A percentile compares a stretch with the other conserved stretches of the same genome.
phyloP scores from a whole-genome alignment of 306 rosid species.

The Cercis canadensis region DNA sequence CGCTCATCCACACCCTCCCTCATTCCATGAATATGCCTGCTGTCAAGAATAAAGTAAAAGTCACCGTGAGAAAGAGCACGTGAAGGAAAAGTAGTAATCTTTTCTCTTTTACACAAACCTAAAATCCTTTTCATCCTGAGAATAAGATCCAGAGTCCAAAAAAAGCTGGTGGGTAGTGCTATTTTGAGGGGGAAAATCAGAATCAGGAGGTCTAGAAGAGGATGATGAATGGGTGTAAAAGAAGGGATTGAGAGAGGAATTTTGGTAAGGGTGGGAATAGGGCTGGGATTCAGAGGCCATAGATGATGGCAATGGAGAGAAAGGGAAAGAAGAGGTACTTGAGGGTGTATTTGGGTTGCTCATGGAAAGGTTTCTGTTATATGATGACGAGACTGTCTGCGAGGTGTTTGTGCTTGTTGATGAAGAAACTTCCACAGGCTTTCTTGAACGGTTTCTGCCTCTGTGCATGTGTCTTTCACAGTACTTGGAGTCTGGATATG shows the following conservation, averaged over 20 bases:
- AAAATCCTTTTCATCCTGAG: slow-evolving; percentile 65
- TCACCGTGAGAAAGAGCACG: background rate
- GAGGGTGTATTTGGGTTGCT: slow-evolving; percentile 45
- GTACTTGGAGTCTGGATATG: slow-evolving; percentile 98
- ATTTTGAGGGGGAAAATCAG: slow-evolving; percentile 54
- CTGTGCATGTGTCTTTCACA: slow-evolving; percentile 99
- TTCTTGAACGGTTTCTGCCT: slow-evolving; percentile 99
- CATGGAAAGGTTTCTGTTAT: slow-evolving; percentile 50
- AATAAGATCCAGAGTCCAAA: slow-evolving; percentile 66
- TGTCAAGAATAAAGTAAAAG: slow-evolving; percentile 16
- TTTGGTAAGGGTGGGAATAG: slow-evolving; percentile 56
- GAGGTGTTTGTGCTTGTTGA: slow-evolving; percentile 41
- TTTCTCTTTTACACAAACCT: slow-evolving; percentile 51
- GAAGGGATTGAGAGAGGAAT: slow-evolving; percentile 58
- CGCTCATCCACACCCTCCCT: slow-evolving; percentile 79
- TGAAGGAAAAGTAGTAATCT: background rate
- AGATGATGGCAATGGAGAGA: slow-evolving; percentile 58
- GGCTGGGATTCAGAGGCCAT: slow-evolving; percentile 40
- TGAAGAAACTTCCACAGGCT: slow-evolving; percentile 98
- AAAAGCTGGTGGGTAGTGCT: slow-evolving; percentile 64
- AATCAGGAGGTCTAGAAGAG: slow-evolving; percentile 59
- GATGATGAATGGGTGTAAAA: slow-evolving; percentile 50
- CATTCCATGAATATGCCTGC: slow-evolving; percentile 70
- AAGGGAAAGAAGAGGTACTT: slow-evolving; percentile 55
- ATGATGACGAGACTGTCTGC: slow-evolving; percentile 46